Conservation (phyloP, 306 rosid genomes). For the Cicer judaicum region DNA sequence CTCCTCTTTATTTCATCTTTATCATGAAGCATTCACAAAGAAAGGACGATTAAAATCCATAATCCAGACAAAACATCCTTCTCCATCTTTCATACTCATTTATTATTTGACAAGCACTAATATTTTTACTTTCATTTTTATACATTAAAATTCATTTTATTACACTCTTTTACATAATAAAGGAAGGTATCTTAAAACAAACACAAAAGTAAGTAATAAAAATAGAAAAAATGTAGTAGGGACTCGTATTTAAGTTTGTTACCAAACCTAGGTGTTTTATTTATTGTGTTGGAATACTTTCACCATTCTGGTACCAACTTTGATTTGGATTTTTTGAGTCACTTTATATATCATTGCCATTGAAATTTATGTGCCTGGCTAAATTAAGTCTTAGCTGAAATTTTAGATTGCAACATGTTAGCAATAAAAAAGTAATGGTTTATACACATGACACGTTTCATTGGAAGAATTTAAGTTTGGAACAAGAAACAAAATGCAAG, state of each 20-base stretch:
- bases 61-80: background rate
- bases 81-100: background rate
- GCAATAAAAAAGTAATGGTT: background rate
- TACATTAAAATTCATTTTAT: too few species aligned
- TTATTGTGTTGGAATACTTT: conserved; percentile 31
- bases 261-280: conserved; percentile 38
- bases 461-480: background rate
- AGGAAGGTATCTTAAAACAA: background rate
- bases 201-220: background rate
- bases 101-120: too few species aligned
- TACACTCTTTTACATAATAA: background rate
- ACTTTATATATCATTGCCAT: background rate
- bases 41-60: too few species aligned
- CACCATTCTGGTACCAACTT: background rate
- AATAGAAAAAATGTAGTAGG: conserved; percentile 38
- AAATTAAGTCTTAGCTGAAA: background rate
- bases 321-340: background rate
- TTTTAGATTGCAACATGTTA: conserved; percentile 17
- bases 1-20: background rate
- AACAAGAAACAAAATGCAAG: background rate
- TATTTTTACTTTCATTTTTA: too few species aligned
- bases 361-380: background rate
- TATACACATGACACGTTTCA: background rate
- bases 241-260: conserved; percentile 45
- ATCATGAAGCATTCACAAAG: background rate